These are phyloP conservation scores for Erysimum cheiranthoides DNA, from an alignment of 345 rosid species.

Conservation along the genomic window DNA sequence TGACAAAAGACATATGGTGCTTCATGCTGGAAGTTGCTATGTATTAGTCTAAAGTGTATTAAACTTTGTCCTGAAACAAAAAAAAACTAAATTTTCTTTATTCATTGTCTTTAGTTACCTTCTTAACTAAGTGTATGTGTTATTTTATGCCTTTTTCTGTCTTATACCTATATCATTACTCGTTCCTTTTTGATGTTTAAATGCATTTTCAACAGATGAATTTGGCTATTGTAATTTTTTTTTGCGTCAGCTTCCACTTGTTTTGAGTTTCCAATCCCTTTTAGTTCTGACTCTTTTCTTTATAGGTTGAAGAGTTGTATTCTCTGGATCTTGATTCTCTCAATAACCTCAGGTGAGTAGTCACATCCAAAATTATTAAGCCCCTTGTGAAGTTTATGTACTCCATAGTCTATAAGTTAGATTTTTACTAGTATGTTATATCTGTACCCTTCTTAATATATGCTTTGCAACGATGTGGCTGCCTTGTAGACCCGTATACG, in stretches of 20 bases:
- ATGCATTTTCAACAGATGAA: neutral
- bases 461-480: slow-evolving; percentile 25
- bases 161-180: neutral
- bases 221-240: neutral
- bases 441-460: neutral
- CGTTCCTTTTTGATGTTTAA: neutral
- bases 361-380: neutral
- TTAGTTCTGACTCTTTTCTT: neutral
- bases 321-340: slow-evolving; percentile 91
- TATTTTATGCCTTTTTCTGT: neutral
- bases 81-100: neutral
- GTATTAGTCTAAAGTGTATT: neutral
- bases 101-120: neutral
- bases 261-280: neutral
- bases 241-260: neutral
- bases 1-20: neutral
- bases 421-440: slow-evolving; percentile 1
- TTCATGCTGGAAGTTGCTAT: slow-evolving; percentile 1
- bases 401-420: neutral
- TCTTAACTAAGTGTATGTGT: neutral
- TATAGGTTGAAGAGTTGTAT: slow-evolving; percentile 94
- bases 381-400: neutral
- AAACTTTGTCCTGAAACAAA: neutral
- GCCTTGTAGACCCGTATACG: slow-evolving; percentile 81
- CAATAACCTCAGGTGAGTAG: slow-evolving; percentile 74